Evolutionary conservation across 1,284 basidiomycete species (phyloP).

Genomic region (Sanghuangporus baumii): DNA sequence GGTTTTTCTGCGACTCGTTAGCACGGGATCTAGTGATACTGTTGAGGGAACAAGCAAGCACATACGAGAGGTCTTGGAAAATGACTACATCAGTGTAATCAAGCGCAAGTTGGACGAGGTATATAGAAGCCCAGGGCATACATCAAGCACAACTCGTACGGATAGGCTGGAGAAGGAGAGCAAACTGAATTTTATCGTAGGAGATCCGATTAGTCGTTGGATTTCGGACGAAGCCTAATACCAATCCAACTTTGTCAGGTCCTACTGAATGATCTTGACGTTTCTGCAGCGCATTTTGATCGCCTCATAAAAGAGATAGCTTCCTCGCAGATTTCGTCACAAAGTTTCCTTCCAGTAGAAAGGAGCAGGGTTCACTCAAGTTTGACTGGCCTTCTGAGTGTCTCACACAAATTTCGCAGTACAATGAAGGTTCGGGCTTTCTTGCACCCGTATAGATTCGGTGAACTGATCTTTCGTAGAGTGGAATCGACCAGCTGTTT

Average conservation of each 20-base stretch:
- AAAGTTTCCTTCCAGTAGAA: constrained; percentile 67
- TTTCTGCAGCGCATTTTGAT: constrained; percentile 83
- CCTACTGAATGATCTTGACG: constrained; percentile 83
- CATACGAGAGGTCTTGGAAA: constrained; percentile 71
- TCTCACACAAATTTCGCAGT: constrained; percentile 62
- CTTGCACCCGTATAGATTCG: constrained; percentile 3
- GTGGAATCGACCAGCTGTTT: constrained; percentile 90
- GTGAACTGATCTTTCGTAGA: constrained; percentile 35
- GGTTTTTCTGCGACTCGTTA: constrained; percentile 69
- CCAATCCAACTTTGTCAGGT: constrained; percentile 42
- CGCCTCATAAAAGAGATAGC: constrained; percentile 68
- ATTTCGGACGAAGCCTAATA: not conserved
- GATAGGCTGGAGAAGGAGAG: constrained; percentile 79
- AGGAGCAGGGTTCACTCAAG: constrained; percentile 40
- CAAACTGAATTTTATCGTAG: constrained; percentile 73
- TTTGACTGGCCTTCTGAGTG: constrained; percentile 44
- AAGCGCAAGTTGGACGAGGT: constrained; percentile 82
- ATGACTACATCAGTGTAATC: constrained; percentile 74
- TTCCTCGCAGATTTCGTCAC: constrained; percentile 50
- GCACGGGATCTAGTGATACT: constrained; percentile 60
- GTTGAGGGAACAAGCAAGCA: constrained; percentile 57
- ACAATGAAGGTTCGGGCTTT: constrained; percentile 53
- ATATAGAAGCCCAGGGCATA: constrained; percentile 51
- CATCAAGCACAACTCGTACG: constrained; percentile 42
- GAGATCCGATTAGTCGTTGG: constrained; percentile 26